Evolutionary conservation across 2,329 filamentous ascomycete species (phyloP).

Genomic region (Diaporthe ampelina): DNA sequence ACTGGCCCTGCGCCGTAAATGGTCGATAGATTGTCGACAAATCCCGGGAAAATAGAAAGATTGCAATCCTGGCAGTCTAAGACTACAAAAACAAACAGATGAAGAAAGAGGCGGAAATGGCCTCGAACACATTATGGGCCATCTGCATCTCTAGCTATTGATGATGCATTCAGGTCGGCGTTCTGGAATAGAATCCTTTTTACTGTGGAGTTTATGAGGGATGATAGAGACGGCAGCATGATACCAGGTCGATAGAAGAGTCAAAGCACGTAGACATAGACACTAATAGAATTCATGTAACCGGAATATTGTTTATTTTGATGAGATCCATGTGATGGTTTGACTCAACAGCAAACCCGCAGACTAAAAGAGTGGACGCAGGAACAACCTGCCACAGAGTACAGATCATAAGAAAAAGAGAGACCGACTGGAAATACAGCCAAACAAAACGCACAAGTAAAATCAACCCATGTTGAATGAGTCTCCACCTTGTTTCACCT

Average conservation of each 20-base stretch:
- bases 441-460: not conserved
- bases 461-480: conserved; percentile 21
- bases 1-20: conserved; percentile 23
- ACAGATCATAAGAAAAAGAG: not conserved
- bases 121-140: not conserved
- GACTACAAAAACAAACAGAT: not conserved
- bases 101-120: not conserved
- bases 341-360: not conserved
- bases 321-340: not conserved
- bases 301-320: not conserved
- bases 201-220: conserved; percentile 17
- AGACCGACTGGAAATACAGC: not conserved
- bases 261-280: conserved; percentile 2
- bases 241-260: conserved; percentile 14
- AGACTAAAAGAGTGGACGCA: conserved; percentile 3
- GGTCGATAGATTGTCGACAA: not conserved
- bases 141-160: not conserved
- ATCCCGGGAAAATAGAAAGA: not conserved
- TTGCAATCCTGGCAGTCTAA: too few species aligned
- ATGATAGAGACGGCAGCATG: conserved; percentile 31
- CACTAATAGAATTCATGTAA: conserved; percentile 12
- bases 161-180: conserved; percentile 4
- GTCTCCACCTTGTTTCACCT: not conserved
- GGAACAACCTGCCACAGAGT: not conserved
- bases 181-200: not conserved